phyloP scores from a whole-genome alignment of 2,329 filamentous ascomycete genomes.

The Aspergillus intermedius region DNA sequence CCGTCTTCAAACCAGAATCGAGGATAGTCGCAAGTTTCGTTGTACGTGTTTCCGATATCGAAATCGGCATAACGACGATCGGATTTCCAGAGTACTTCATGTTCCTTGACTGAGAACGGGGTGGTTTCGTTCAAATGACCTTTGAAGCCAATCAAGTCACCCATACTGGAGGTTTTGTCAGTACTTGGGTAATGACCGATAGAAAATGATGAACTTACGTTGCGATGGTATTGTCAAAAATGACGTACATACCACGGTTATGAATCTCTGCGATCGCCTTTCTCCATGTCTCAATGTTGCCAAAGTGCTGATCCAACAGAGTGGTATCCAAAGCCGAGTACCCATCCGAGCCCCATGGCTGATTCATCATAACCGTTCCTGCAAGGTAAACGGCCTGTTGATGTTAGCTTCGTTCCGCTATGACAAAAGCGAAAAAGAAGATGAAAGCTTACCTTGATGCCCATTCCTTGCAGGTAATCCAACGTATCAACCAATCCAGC shows the following conservation, averaged over 20 bases:
- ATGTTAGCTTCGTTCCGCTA: slow-evolving; percentile 1
- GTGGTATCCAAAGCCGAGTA: slow-evolving; percentile 58
- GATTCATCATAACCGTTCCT: slow-evolving; percentile 58
- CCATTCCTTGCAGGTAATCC: slow-evolving; percentile 60
- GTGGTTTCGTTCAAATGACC: slow-evolving; percentile 54
- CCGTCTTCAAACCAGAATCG: slow-evolving; percentile 57
- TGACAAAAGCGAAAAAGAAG: neutral
- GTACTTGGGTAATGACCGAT: neutral
- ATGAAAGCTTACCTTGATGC: slow-evolving; percentile 47
- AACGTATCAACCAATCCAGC: slow-evolving; percentile 53
- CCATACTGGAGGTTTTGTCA: slow-evolving; percentile 32
- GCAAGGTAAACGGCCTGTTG: slow-evolving; percentile 54
- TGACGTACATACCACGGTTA: slow-evolving; percentile 56
- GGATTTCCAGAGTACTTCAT: slow-evolving; percentile 53
- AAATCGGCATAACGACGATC: slow-evolving; percentile 55
- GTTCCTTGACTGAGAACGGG: slow-evolving; percentile 50
- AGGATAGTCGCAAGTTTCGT: slow-evolving; percentile 52
- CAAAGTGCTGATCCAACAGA: slow-evolving; percentile 57
- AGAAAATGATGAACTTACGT: slow-evolving; percentile 40
- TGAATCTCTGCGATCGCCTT: slow-evolving; percentile 56
- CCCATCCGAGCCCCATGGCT: slow-evolving; percentile 57
- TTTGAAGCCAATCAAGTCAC: slow-evolving; percentile 57
- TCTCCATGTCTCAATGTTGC: slow-evolving; percentile 54
- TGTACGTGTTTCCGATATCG: slow-evolving; percentile 47
- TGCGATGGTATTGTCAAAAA: slow-evolving; percentile 60